phyloP scores from a whole-genome alignment of 2,329 filamentous ascomycete species.

The Pyricularia grisea region DNA sequence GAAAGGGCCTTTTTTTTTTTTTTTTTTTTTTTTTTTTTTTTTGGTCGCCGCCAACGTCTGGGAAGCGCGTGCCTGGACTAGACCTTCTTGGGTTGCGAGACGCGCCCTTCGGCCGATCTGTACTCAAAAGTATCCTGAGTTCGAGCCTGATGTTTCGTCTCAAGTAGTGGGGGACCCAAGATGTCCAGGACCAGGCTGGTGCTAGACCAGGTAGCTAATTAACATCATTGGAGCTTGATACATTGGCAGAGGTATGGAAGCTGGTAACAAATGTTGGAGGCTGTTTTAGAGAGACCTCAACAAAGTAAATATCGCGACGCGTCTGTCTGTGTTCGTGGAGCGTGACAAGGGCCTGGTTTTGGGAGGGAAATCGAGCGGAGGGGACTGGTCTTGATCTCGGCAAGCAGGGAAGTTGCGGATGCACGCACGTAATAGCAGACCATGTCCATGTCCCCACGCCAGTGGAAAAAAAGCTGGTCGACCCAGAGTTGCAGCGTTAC shows the following conservation, averaged over 20 bases:
- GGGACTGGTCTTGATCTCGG: not conserved
- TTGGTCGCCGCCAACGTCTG: not conserved
- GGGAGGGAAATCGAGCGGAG: not conserved
- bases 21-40: too few relatives aligned
- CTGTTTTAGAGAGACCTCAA: not conserved
- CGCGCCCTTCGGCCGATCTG: not conserved
- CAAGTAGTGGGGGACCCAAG: not conserved
- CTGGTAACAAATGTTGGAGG: not conserved
- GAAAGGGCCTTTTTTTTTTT: not conserved
- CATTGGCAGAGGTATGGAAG: not conserved
- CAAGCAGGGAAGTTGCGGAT: not conserved
- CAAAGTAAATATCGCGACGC: not conserved
- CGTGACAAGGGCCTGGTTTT: not conserved
- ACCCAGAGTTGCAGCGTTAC: not conserved
- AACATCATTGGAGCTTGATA: not conserved
- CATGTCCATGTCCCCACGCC: not conserved
- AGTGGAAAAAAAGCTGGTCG: not conserved
- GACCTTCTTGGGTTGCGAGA: not conserved
- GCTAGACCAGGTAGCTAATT: not conserved
- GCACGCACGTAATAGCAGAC: not conserved
- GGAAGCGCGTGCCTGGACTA: not conserved
- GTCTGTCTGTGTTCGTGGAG: not conserved
- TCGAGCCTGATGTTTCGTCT: not conserved
- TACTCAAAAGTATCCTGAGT: not conserved
- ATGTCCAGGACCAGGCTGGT: not conserved